Evolutionary conservation across 164 flowering plant species (phyloP), one percentile per base, ranked within the genome.

Genomic region (Berberis vulgaris): DNA sequence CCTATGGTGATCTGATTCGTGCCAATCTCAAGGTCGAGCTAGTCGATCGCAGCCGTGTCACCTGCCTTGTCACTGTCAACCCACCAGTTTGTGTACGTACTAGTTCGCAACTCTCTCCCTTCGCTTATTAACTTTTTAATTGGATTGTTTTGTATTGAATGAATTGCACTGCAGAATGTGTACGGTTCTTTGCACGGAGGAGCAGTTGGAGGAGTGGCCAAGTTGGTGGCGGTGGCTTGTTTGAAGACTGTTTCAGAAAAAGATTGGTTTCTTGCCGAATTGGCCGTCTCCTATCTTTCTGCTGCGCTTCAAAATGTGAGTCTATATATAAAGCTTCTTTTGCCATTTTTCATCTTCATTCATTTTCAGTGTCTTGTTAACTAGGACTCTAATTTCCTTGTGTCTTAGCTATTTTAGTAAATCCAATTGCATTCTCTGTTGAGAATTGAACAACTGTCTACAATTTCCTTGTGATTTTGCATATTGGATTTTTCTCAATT

Each of bases 41-140:
- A 6, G 57, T 80, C 66, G 70, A 74, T 7, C 76, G 70, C 43
- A 84, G 84, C 56, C 74, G 67, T 41, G 50, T 80, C 60, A 68
- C 75, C 10, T 78, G 78, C 65, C 12, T 52, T 44, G 67, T 82
- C 69, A 41, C 75, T 7, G 77, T 77, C 77, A 68, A 71, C 45
- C 70, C 77, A 41, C 43, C 50, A 9, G 43, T 60, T 1, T 8
- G 6, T 38, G 69, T 66, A 50, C 26, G 4, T 8, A 50, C 12
- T 45, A 6, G 3, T 46, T 3, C 4, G 6, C 1, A 13, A 12
- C 10, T 3, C 12, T 11, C 47, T 49, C 3, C 2, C 2, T 49
- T n/a, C 12, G 47, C 44, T 4, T 4, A 3, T 46, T 7, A 43
- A 9, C 38, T 61, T 13, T 40, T 40, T 5, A 52, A 43, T 12